Percentiles rank a stretch among this genome's conserved stretches.
Conservation (phyloP, 2,329 filamentous ascomycete species). For the Rhinocladiella similis region DNA sequence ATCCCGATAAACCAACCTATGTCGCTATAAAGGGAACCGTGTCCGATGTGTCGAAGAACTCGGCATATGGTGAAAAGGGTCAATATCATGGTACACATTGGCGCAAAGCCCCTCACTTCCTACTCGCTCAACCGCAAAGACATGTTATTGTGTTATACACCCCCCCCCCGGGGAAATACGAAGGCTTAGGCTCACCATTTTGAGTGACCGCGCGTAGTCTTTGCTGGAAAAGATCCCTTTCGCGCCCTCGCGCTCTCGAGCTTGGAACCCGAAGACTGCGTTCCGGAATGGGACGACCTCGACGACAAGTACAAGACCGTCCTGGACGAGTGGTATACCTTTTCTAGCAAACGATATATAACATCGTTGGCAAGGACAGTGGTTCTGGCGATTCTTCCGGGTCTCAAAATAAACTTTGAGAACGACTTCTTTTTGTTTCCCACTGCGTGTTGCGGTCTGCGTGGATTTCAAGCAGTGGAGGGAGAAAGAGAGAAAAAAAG, state of each 20-base stretch:
- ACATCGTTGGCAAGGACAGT: slow-evolving; percentile 59
- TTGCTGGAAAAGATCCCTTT: slow-evolving; percentile 94
- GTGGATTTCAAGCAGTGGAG: too few relatives aligned
- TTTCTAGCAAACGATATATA: slow-evolving; percentile 97
- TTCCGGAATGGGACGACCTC: slow-evolving; percentile 79
- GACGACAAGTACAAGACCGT: slow-evolving; percentile 81
- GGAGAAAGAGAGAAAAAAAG: too few relatives aligned
- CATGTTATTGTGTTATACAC: too few relatives aligned
- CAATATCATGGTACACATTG: slow-evolving; percentile 79
- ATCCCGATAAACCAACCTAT: slow-evolving; percentile 53
- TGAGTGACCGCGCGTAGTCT: slow-evolving; percentile 63
- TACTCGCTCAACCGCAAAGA: too few relatives aligned
- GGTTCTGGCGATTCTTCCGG: slow-evolving; percentile 6
- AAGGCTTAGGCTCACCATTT: too few relatives aligned
- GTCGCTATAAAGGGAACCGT: slow-evolving; percentile 80
- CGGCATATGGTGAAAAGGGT: slow-evolving; percentile 77
- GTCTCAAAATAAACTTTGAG: not conserved
- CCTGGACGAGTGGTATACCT: slow-evolving; percentile 89
- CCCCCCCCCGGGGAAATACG: too few relatives aligned
- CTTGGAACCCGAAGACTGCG: slow-evolving; percentile 79
- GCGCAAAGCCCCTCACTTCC: too few relatives aligned
- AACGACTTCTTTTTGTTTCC: too few relatives aligned
- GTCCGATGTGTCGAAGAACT: slow-evolving; percentile 91
- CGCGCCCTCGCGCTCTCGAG: slow-evolving; percentile 84
- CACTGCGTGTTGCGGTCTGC: too few relatives aligned